Conservation (phyloP, 306 rosid species). For the Castanospermum australe region DNA sequence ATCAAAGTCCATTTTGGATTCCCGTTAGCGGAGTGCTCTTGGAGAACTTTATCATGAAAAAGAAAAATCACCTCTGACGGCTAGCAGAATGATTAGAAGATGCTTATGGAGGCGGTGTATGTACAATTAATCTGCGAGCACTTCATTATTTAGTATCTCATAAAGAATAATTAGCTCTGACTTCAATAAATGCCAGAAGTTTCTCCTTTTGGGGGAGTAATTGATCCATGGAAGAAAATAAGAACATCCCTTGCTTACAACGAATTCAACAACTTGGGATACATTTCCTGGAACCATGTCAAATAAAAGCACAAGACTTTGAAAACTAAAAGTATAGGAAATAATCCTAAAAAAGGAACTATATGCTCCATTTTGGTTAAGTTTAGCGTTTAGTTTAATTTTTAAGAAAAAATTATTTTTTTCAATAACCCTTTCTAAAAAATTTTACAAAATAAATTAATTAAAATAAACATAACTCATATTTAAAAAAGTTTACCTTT, state of each 20-base stretch:
- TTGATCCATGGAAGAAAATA: neutral
- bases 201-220: neutral
- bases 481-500: no score
- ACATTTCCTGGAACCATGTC: neutral
- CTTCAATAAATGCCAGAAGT: neutral
- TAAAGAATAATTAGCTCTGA: neutral
- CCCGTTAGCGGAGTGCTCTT: no score
- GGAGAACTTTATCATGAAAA: no score
- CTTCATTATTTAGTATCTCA: neutral
- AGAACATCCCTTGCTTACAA: neutral
- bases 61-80: no score
- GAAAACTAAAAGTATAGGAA: neutral
- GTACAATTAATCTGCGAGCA: neutral
- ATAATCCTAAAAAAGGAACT: neutral
- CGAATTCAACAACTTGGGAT: neutral
- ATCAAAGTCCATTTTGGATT: neutral
- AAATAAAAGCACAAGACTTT: neutral
- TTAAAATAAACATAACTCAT: no score
- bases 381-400: no score
- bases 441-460: no score
- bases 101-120: neutral
- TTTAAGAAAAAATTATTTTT: no score
- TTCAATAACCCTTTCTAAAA: no score
- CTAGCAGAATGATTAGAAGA: no score
- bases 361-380: neutral